Conservation (phyloP, 495 filamentous ascomycete genomes). For the Lentithecium fluviatile region DNA sequence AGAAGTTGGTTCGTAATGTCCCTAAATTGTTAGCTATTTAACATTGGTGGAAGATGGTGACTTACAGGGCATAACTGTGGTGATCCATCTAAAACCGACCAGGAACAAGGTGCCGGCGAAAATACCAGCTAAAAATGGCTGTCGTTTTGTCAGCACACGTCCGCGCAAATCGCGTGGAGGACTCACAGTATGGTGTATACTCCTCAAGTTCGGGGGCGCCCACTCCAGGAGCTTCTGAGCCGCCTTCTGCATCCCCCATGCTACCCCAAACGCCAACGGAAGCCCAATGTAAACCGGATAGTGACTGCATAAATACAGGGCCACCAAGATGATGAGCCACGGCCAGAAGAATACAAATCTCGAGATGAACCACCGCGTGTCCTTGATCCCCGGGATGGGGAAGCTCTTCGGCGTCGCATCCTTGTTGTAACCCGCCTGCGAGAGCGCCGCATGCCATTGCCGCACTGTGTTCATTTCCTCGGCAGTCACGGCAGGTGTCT, state of each 20-base stretch:
- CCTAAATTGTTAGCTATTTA: slow-evolving; percentile 44
- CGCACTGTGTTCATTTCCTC: slow-evolving; percentile 82
- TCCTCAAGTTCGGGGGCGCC: slow-evolving; percentile 80
- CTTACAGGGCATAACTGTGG: slow-evolving; percentile 68
- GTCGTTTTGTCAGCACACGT: slow-evolving; percentile 19
- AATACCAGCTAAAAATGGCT: slow-evolving; percentile 91
- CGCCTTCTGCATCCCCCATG: slow-evolving; percentile 74
- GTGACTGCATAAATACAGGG: slow-evolving; percentile 68
- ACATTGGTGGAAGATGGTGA: slow-evolving; percentile 6
- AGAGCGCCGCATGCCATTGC: slow-evolving; percentile 79
- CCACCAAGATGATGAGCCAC: slow-evolving; percentile 67
- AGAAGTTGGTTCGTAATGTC: slow-evolving; percentile 61
- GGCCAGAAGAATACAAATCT: slow-evolving; percentile 93
- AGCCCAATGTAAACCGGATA: slow-evolving; percentile 72
- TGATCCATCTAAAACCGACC: slow-evolving; percentile 72
- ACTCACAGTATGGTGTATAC: slow-evolving; percentile 81
- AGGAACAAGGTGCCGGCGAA: slow-evolving; percentile 87
- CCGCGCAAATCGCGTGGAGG: not conserved
- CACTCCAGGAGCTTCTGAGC: slow-evolving; percentile 74
- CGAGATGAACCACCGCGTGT: slow-evolving; percentile 69
- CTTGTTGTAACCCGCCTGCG: slow-evolving; percentile 78
- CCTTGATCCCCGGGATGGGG: slow-evolving; percentile 60
- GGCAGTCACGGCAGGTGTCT: slow-evolving; percentile 79
- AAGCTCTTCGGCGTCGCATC: slow-evolving; percentile 69
- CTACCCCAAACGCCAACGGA: slow-evolving; percentile 63